These are phyloP conservation scores for Austroboletus olivaceoglutinosus DNA, from an alignment of 1,284 basidiomycete species.

Conservation along the genomic window DNA sequence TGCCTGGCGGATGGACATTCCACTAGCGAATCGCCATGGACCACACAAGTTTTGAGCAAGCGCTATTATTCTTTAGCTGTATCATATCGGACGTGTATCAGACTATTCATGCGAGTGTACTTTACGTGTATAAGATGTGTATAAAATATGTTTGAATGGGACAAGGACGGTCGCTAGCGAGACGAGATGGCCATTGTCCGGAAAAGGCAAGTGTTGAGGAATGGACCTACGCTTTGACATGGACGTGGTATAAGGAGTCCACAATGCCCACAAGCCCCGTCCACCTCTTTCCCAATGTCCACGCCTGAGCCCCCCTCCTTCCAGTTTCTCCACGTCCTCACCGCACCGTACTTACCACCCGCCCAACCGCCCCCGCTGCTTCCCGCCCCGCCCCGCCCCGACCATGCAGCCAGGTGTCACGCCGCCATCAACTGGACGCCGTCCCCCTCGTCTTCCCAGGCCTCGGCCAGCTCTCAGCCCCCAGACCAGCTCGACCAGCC, in stretches of 20 bases:
- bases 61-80: slow-evolving; percentile 14
- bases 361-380: background rate
- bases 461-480: background rate
- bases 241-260: slow-evolving; percentile 29
- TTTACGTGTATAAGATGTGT: slow-evolving; percentile 6
- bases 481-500: slow-evolving; percentile 20
- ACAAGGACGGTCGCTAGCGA: slow-evolving; percentile 20
- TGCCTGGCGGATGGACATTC: slow-evolving; percentile 39
- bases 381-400: slow-evolving; percentile 16
- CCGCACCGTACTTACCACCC: slow-evolving; percentile 27
- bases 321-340: slow-evolving; percentile 31
- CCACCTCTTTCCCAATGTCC: slow-evolving; percentile 13
- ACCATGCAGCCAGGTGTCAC: slow-evolving; percentile 26
- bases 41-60: background rate
- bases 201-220: slow-evolving; percentile 35
- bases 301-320: slow-evolving; percentile 14
- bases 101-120: slow-evolving; percentile 12
- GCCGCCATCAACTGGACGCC: slow-evolving; percentile 30
- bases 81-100: slow-evolving; percentile 23
- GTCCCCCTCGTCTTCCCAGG: background rate
- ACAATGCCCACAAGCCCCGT: slow-evolving; percentile 17
- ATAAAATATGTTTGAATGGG: slow-evolving; percentile 17
- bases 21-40: slow-evolving; percentile 11
- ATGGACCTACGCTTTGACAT: slow-evolving; percentile 33
- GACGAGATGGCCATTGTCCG: slow-evolving; percentile 27